Percentiles rank a stretch among this genome's conserved stretches.
Conservation (phyloP, 306 rosid species). For the Begonia peltatifolia region DNA sequence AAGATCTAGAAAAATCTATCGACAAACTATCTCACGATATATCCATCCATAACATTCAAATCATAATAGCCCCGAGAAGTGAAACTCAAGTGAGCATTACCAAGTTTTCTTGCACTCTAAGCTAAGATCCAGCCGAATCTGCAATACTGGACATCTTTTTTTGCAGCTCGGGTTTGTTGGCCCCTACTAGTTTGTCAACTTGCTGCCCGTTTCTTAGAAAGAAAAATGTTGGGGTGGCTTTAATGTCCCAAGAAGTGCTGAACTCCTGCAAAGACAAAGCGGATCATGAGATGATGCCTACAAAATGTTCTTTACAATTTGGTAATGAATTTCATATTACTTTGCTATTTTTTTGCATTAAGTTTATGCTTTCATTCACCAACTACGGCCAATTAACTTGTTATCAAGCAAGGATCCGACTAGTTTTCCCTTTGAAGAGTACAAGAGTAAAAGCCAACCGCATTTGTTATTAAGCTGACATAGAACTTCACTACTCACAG, state of each 20-base stretch:
- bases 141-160: constrained; percentile 43
- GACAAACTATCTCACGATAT: too few species aligned
- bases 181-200: constrained; percentile 93
- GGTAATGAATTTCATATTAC: neutral
- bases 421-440: too few species aligned
- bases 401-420: too few species aligned
- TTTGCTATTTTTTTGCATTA: too few species aligned
- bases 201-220: constrained; percentile 75
- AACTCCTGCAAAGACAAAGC: constrained; percentile 52
- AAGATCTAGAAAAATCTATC: too few species aligned
- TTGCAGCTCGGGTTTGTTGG: constrained; percentile 85
- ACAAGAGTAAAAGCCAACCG: too few species aligned
- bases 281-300: constrained; percentile 1
- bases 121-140: constrained; percentile 24
- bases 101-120: too few species aligned
- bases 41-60: too few species aligned
- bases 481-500: constrained; percentile 38
- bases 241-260: constrained; percentile 89
- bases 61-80: neutral
- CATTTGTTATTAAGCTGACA: neutral
- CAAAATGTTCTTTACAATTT: neutral
- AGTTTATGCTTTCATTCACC: too few species aligned
- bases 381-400: too few species aligned
- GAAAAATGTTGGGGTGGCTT: constrained; percentile 98
- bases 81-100: neutral